These are phyloP conservation scores for Penicillium robsamsonii DNA, from an alignment of 495 filamentous ascomycete genomes.

Conservation along the genomic window DNA sequence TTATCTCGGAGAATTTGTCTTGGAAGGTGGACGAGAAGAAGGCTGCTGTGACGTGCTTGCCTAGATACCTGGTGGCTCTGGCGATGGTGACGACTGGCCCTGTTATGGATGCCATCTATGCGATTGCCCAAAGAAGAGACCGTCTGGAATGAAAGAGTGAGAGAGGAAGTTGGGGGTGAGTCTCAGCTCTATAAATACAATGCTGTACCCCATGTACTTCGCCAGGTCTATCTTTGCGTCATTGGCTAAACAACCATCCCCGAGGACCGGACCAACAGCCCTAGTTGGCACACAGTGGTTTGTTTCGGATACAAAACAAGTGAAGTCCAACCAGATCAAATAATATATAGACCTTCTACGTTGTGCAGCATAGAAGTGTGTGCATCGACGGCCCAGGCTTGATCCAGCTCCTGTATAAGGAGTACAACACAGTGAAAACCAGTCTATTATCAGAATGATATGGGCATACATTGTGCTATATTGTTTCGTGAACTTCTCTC, in stretches of 20 bases:
- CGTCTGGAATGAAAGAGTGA: neutral
- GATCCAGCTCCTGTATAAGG: neutral
- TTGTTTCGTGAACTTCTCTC: neutral
- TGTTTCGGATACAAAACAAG: too few species aligned
- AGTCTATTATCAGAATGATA: neutral
- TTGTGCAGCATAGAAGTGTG: neutral
- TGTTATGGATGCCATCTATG: neutral
- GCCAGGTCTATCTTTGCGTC: neutral
- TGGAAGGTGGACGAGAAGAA: conserved; percentile 23
- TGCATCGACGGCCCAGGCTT: neutral
- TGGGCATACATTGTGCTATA: neutral
- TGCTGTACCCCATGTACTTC: neutral
- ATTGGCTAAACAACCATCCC: neutral
- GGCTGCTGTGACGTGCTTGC: conserved; percentile 22
- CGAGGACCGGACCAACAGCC: neutral
- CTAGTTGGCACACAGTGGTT: neutral
- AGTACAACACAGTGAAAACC: neutral
- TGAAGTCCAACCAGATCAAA: neutral
- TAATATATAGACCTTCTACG: too few species aligned
- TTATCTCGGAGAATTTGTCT: conserved; percentile 21
- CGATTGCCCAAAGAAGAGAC: neutral
- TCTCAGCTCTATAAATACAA: neutral
- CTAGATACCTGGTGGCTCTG: conserved; percentile 28
- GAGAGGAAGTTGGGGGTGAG: neutral
- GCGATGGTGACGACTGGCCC: conserved; percentile 28